Conservation (phyloP, 1,284 basidiomycete genomes). For the Pseudozyma thailandica region DNA sequence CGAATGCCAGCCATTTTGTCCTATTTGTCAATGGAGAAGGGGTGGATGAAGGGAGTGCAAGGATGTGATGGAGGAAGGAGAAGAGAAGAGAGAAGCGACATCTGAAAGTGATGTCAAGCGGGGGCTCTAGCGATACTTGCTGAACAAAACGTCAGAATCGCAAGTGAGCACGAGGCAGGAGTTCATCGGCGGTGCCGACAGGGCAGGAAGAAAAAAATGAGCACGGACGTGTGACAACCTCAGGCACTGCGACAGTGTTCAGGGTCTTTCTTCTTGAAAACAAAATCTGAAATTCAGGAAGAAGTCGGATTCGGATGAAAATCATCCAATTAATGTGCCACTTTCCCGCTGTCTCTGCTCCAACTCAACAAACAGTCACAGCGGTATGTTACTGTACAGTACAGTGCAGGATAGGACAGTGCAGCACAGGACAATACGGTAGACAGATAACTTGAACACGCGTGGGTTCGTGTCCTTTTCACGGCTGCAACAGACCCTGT, state of each 20-base stretch:
- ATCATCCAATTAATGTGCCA: conserved; percentile 18
- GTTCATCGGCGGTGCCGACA: background rate
- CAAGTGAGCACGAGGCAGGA: background rate
- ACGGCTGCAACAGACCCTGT: conserved; percentile 1
- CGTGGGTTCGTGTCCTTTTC: background rate
- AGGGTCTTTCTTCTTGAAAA: conserved; percentile 9
- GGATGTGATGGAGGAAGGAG: conserved; percentile 1
- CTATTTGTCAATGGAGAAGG: conserved; percentile 17
- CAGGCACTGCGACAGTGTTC: conserved; percentile 19
- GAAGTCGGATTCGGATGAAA: conserved; percentile 18
- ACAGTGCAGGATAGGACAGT: no score
- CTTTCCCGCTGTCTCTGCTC: background rate
- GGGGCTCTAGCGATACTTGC: background rate
- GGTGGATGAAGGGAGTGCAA: background rate
- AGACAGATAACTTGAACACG: background rate
- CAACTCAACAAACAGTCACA: conserved; percentile 9
- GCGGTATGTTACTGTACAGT: background rate
- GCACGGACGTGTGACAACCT: conserved; percentile 24
- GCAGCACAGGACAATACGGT: no score
- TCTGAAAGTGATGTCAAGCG: background rate
- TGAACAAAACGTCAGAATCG: background rate
- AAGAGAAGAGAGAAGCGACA: background rate
- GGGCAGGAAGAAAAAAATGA: background rate
- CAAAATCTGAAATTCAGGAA: conserved; percentile 10
- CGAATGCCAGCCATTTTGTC: conserved; percentile 41